Evolutionary conservation across 2,329 filamentous ascomycete species (phyloP).

Genomic region (Trichoderma gracile): DNA sequence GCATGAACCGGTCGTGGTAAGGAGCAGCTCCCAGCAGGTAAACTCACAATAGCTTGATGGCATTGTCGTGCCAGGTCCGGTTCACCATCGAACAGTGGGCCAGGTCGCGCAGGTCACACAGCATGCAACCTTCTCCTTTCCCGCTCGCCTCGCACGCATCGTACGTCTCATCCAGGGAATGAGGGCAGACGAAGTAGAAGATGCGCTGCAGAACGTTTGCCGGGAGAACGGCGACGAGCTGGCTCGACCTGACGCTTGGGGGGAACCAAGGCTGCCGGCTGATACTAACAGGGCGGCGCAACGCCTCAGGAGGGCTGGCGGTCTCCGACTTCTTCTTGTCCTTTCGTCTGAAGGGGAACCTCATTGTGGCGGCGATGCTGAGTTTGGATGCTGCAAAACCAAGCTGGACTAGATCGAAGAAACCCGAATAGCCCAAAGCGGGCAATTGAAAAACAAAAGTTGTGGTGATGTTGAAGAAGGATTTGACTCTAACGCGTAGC

Average conservation of each 20-base stretch:
- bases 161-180: constrained; percentile 74
- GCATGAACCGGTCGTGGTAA: not conserved
- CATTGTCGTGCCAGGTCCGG: constrained; percentile 65
- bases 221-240: constrained; percentile 59
- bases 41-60: constrained; percentile 62
- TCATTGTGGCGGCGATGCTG: constrained; percentile 29
- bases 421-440: not conserved
- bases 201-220: constrained; percentile 71
- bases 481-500: not conserved
- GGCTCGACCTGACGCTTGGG: constrained; percentile 46
- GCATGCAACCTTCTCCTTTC: constrained; percentile 80
- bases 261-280: constrained; percentile 35
- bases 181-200: constrained; percentile 81
- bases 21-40: not conserved
- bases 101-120: constrained; percentile 88
- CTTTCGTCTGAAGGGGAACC: constrained; percentile 44
- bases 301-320: constrained; percentile 33
- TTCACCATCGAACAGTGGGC: constrained; percentile 75
- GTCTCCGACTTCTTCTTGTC: constrained; percentile 40
- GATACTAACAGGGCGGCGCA: constrained; percentile 34
- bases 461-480: not conserved
- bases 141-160: constrained; percentile 80
- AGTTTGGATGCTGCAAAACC: not conserved
- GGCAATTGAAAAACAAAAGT: not conserved
- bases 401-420: not conserved